Base-by-base conservation (phyloP, 345 rosid species). In the Mallotus nudiflorus region DNA sequence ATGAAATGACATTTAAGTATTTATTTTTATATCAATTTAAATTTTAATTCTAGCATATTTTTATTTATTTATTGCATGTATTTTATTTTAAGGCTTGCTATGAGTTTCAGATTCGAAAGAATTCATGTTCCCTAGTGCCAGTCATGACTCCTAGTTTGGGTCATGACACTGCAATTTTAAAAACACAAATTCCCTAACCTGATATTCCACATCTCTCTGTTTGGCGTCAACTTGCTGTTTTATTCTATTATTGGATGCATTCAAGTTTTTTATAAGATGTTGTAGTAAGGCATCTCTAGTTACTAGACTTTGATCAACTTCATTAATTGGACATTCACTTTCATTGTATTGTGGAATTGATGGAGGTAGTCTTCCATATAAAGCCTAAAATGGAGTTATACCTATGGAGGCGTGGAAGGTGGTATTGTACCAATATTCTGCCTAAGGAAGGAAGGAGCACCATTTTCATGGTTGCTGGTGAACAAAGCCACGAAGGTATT, bases 161-260 rank as follows among this genome's bases (percentile, higher is more conserved):
- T n/a, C n/a, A n/a, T n/a, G n/a, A n/a, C n/a, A n/a, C n/a, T n/a
- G n/a, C n/a, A n/a, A n/a, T n/a, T n/a, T n/a, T n/a, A n/a, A n/a
- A n/a, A n/a, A n/a, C n/a, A 66, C 58, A 0, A 1, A 9, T 11
- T 66, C 69, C 0, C 11, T 27, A 0, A 52, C 15, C 0, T 37
- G 0, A 15, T 52, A 67, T 0, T 67, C 35, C 2, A 33, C 0
- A 1, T 52, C 62, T 3, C 10, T 0, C 0, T 18, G 0, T 7
- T 54, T 39, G 0, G 19, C 0, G 37, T 67, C 25, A 0, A 15
- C 62, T 0, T 37, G 22, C 19, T 66, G 45, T 9, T 31, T 51
- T 45, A 66, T 50, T 0, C 4, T 2, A 3, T 49, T 27, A 10
- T 52, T 33, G 0, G 62, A 0, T 5, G 51, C 9, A 0, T 3